Evolutionary conservation across 1,139 yeast genomes (phyloP).

Genomic region (Zhuliangozyma parablackwelliae): DNA sequence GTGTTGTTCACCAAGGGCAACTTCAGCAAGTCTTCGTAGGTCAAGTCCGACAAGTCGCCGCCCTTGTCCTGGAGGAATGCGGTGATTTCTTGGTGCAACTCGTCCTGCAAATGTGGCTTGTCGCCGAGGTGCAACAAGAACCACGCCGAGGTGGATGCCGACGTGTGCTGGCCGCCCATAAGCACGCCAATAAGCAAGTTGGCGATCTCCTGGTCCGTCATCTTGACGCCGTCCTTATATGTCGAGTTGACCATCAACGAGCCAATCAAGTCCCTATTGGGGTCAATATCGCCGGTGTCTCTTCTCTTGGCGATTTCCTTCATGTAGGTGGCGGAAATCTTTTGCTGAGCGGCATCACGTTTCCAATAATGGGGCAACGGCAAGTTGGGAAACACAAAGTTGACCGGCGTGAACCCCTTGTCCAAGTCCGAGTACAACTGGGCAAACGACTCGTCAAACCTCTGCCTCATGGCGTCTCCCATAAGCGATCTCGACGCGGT

Average conservation of each 20-base stretch:
- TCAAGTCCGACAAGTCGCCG: slow-evolving; percentile 46
- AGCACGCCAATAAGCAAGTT: slow-evolving; percentile 89
- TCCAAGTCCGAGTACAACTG: slow-evolving; percentile 84
- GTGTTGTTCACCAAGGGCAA: slow-evolving; percentile 78
- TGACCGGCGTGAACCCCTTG: slow-evolving; percentile 93
- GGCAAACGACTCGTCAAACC: slow-evolving; percentile 81
- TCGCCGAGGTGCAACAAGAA: slow-evolving; percentile 85
- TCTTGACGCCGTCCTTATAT: slow-evolving; percentile 87
- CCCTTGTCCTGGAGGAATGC: slow-evolving; percentile 55
- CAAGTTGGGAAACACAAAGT: slow-evolving; percentile 90
- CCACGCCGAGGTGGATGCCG: slow-evolving; percentile 97
- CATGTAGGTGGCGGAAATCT: slow-evolving; percentile 77
- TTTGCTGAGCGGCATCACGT: slow-evolving; percentile 85
- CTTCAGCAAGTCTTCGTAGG: slow-evolving; percentile 78
- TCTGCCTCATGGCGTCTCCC: slow-evolving; percentile 87
- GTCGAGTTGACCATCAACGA: slow-evolving; percentile 76
- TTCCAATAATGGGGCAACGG: slow-evolving; percentile 83
- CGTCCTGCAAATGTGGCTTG: slow-evolving; percentile 77
- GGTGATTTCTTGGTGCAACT: slow-evolving; percentile 69
- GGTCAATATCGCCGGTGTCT: slow-evolving; percentile 61
- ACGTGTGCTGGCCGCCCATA: slow-evolving; percentile 99
- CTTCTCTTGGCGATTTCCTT: slow-evolving; percentile 73
- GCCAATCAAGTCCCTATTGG: slow-evolving; percentile 85
- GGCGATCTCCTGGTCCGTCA: slow-evolving; percentile 95
- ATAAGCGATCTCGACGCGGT: slow-evolving; percentile 89